Evolutionary conservation across 495 filamentous ascomycete species (phyloP), one percentile per base, ranked within the genome.

Genomic region (Aspergillus homomorphus): DNA sequence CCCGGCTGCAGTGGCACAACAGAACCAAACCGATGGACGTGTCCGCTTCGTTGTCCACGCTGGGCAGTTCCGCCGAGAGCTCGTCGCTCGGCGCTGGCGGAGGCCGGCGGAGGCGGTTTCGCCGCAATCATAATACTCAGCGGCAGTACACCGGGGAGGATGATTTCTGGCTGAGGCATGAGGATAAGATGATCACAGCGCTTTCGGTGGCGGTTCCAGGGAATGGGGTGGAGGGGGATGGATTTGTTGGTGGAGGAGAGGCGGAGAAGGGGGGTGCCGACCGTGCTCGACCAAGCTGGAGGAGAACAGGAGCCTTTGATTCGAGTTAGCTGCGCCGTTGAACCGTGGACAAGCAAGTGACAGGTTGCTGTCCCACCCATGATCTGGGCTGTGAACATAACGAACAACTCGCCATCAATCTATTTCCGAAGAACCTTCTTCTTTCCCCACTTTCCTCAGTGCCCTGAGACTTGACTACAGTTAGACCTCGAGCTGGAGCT

Each of bases 121-220:
- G 62, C 30, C 50, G 60, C n/a, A 30, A 30, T 51, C 56, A 64
- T 28, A 56, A 62, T 19, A 62, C 46, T 38, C 58, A 71, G 23
- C 33, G 63, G 20, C 69, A 73, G 33, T 38, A 38, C 12, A 38
- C 33, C 4, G 33, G 33, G 33, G 33, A 38, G 19, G 70, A 74
- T 1, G 73, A 76, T 56, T 71, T 76, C 48, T 76, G 73, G 73
- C 59, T 66, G 45, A 53, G 67, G 44, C 66, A 76, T 53, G 63
- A 62, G 38, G 62, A 67, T 26, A 44, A 57, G 20, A 42, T 54
- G 52, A 53, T 55, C 9, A 33, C 45, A 19, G 46, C 64, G 20
- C 43, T 63, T 18, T 61, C 53, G 18, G 30, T 45, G 23, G 46
- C 64, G 20, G 43, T 66, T 18, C 64, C 60, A 26, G 50, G 56